Evolutionary conservation across 192 early-diverging fungal species (phyloP), one percentile per base, ranked within the genome.

Genomic region (Coemansia sp.): DNA sequence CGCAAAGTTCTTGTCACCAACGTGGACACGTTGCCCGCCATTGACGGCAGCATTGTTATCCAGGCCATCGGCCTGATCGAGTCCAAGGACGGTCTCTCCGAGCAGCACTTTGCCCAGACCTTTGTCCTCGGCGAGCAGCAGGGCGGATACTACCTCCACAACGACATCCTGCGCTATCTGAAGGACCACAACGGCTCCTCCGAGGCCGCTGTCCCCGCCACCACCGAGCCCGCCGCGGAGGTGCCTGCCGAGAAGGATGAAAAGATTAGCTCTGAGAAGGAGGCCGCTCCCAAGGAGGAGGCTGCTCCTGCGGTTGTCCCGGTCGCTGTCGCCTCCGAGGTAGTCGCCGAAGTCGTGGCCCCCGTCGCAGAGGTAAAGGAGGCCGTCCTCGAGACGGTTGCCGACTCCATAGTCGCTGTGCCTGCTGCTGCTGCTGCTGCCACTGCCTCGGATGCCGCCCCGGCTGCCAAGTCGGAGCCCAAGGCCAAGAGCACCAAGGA

Each of bases 121-220:
- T 94, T 97, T 67, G 84, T 93, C 53, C 72, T 97, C 41, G 94
- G 88, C 35, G 80, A 87, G 65, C 93, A 93, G 64, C 86, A 86
- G 15, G 80, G 79, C 38, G 92, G 91, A n/a, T 97, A 91, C 75
- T 95, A 90, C 60, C 91, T 97, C 20, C 71, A 87, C 72, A 93
- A 93, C 58, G 92, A 95, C 64, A 93, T 97, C 50, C 87, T 97
- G 80, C 87, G 94, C 50, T 95, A 88, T 78, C 72, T 97, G 62
- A 89, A 89, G 63, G 93, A 97, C n/a, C 93, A 94, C 50, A 66
- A 66, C 43, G 85, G 84, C 27, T 85, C 82, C 18, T 55, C 44
- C 64, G 75, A 79, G 30, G 30, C 55, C 9, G 48, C 48, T 9
- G 50, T 53, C 14, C 51, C 52, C 43, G 32, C 49, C 9, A 49